A percentile compares a stretch with the other conserved stretches of the same genome.
Conservation (phyloP, 192 early-diverging fungal species). For the Coemansia reversa region DNA sequence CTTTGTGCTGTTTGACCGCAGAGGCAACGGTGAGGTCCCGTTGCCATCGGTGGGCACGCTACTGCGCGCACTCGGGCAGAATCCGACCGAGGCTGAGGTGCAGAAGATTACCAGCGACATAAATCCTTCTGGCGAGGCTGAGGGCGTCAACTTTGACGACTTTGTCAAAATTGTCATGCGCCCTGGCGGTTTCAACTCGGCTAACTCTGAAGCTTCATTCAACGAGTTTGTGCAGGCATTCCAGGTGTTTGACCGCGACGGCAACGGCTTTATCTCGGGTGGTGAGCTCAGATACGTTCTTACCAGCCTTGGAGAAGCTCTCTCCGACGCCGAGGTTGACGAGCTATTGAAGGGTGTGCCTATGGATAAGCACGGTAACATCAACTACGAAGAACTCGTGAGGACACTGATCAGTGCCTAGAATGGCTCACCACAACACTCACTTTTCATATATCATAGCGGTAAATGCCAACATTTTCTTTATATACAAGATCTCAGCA, state of each 20-base stretch:
- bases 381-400: conserved; percentile 74
- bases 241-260: conserved; percentile 86
- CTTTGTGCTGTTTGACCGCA: conserved; percentile 78
- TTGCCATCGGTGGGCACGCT: conserved; percentile 67
- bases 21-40: conserved; percentile 68
- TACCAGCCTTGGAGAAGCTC: conserved; percentile 79
- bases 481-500: not conserved
- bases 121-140: conserved; percentile 43
- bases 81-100: conserved; percentile 76
- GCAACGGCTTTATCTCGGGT: conserved; percentile 70
- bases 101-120: conserved; percentile 57
- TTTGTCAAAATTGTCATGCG: conserved; percentile 72
- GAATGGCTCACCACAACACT: not conserved
- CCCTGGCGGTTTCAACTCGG: conserved; percentile 65
- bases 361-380: conserved; percentile 74
- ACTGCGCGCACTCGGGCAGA: conserved; percentile 75
- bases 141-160: conserved; percentile 64
- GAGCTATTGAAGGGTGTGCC: conserved; percentile 75
- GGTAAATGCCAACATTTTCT: not conserved
- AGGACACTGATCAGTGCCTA: conserved; percentile 46
- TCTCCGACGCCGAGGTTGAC: conserved; percentile 74
- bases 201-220: conserved; percentile 62
- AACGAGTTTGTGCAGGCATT: conserved; percentile 83
- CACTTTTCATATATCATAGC: not conserved
- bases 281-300: conserved; percentile 81